Percentiles rank a stretch among this genome's conserved stretches.
These are phyloP conservation scores for Vigna angularis DNA, from an alignment of 306 rosid genomes.

Conservation along the genomic window DNA sequence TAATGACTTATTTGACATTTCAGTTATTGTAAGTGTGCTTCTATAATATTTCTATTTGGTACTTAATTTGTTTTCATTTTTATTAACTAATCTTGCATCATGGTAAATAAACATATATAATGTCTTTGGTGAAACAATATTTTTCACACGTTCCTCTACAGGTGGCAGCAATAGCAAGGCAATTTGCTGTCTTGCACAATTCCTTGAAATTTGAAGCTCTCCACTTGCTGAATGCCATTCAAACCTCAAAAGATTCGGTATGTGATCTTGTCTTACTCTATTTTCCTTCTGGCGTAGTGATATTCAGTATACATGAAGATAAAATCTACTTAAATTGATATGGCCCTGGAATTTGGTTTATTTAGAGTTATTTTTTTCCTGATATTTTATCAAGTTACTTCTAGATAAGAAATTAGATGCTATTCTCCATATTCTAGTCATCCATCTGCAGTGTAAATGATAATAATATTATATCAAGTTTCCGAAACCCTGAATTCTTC, in stretches of 20 bases:
- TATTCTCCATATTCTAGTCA: slow-evolving; percentile 19
- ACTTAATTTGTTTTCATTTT: slow-evolving; percentile 35
- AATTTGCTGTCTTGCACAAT: slow-evolving; percentile 77
- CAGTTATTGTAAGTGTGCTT: slow-evolving; percentile 71
- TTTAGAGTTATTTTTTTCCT: slow-evolving; percentile 21
- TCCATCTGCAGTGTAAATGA: slow-evolving; percentile 14
- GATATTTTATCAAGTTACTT: slow-evolving; percentile 17
- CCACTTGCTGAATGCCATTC: slow-evolving; percentile 68
- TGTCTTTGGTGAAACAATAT: slow-evolving; percentile 15
- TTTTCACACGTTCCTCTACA: slow-evolving; percentile 39
- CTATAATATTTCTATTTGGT: slow-evolving; percentile 5
- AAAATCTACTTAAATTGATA: slow-evolving; percentile 29
- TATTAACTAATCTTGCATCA: slow-evolving; percentile 32
- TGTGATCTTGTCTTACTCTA: slow-evolving; percentile 41
- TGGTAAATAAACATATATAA: slow-evolving; percentile 12
- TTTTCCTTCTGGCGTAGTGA: slow-evolving; percentile 14
- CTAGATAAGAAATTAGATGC: slow-evolving; percentile 20
- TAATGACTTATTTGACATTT: slow-evolving; percentile 61
- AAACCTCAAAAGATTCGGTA: slow-evolving; percentile 71
- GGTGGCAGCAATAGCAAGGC: slow-evolving; percentile 75
- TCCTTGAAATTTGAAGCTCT: slow-evolving; percentile 84
- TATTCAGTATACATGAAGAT: slow-evolving; percentile 15
- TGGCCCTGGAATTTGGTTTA: slow-evolving; percentile 27
- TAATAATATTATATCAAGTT: no score
- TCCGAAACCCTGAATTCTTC: no score